Base-by-base conservation (phyloP, 2,329 filamentous ascomycete genomes). In the Cadophora sp. region DNA sequence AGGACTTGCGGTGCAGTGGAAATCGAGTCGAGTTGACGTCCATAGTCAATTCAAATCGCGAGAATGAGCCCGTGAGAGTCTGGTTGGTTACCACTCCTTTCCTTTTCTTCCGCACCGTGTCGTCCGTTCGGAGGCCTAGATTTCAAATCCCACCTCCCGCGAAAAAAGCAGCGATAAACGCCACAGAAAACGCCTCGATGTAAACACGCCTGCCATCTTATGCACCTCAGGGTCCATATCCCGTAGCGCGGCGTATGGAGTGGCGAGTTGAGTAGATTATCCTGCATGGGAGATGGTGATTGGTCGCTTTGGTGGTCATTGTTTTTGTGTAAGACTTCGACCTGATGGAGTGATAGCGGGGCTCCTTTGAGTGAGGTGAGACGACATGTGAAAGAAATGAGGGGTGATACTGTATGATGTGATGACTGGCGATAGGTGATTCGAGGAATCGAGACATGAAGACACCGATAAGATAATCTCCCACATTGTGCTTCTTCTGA, bases 251-350 rank as follows among this genome's bases (percentile, higher is more conserved):
- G 84, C 83, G 3, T 89, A 84, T 0, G 87, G 87, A 89, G 72
- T 90, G 89, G 12, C 87, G 81, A 64, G 91, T 88, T 65, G 86
- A 82, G 31, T 89, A 83, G 58, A 91, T 86, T 40, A 90, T 78
- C 87, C 90, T 75, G 11, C 31, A 56, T 31, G n/a, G 24, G 43
- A 60, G 24, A 24, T 11, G 24, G 48, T 51, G 22, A 24, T 43
- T 43, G 40, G 40, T 16, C 4, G 48, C 22, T 11, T 27, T 53
- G 2, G 26, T 27, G 50, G 7, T 27, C 24, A 53, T 19, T 22
- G 24, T 4, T 53, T 29, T 27, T 29, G 24, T 14, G 50, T 3
- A 14, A 43, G 16, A 43, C 40, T 16, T 43, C 40, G 48, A 3
- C 34, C 1, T 26, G 19, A 46, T 48, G 43, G 43, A 9, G 8